Evolutionary conservation across 805 yeast genomes (phyloP).

Genomic region (Candida montana): DNA sequence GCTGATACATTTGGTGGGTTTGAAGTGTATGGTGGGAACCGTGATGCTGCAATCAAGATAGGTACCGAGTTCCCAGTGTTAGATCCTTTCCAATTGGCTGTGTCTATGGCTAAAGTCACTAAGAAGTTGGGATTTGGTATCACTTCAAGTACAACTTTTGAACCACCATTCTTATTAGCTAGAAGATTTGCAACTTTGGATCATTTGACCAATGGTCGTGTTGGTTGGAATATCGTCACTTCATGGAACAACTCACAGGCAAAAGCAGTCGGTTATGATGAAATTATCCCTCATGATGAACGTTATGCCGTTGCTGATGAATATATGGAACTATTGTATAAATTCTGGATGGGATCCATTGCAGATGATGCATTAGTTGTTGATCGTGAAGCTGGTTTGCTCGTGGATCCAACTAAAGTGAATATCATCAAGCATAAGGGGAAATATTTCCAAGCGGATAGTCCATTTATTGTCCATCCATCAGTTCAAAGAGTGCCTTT

Average conservation of each 20-base stretch:
- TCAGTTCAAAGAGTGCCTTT: slow-evolving; percentile 37
- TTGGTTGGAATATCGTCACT: slow-evolving; percentile 44
- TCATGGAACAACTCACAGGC: slow-evolving; percentile 40
- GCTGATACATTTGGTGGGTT: slow-evolving; percentile 37
- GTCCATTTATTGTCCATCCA: slow-evolving; percentile 36
- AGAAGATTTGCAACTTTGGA: slow-evolving; percentile 38
- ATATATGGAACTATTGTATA: slow-evolving; percentile 34
- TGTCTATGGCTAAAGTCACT: slow-evolving; percentile 38
- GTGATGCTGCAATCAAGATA: slow-evolving; percentile 28
- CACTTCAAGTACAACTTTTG: slow-evolving; percentile 39
- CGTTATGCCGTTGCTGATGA: slow-evolving; percentile 38
- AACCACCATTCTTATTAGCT: slow-evolving; percentile 37
- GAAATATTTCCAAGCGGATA: slow-evolving; percentile 34
- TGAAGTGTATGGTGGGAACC: slow-evolving; percentile 35
- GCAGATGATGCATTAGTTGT: slow-evolving; percentile 33
- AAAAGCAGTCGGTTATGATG: slow-evolving; percentile 32
- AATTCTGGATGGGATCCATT: slow-evolving; percentile 37
- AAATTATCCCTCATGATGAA: slow-evolving; percentile 34
- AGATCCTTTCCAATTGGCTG: slow-evolving; percentile 31
- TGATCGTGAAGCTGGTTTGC: slow-evolving; percentile 19
- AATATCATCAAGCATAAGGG: slow-evolving; percentile 36
- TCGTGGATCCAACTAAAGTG: slow-evolving; percentile 33
- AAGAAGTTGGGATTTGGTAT: slow-evolving; percentile 34
- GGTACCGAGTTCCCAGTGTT: slow-evolving; percentile 28
- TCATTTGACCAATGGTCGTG: slow-evolving; percentile 37